A percentile compares a stretch with the other conserved stretches of the same genome.
Conservation (phyloP, 1,284 basidiomycete genomes). For the Agroathelia rolfsii region DNA sequence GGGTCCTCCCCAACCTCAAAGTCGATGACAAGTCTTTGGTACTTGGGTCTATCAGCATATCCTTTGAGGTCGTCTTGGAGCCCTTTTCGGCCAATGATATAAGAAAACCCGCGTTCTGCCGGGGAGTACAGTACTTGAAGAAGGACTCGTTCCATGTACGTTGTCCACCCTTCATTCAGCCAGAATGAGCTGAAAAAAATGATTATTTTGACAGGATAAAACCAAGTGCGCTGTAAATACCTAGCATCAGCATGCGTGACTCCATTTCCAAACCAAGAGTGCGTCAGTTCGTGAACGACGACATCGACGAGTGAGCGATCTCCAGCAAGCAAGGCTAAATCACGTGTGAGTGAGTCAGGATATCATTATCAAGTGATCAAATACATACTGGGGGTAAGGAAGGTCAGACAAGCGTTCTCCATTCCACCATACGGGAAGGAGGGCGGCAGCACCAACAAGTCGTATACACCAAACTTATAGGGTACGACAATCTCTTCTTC, state of each 20-base stretch:
- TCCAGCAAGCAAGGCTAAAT: conserved; percentile 74
- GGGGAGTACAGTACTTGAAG: conserved; percentile 68
- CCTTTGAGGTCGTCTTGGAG: conserved; percentile 64
- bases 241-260: no score
- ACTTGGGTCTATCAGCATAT: conserved; percentile 55
- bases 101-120: conserved; percentile 76
- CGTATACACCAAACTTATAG: conserved; percentile 87
- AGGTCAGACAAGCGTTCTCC: conserved; percentile 82
- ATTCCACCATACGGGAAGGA: conserved; percentile 91
- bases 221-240: no score
- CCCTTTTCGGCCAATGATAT: conserved; percentile 66
- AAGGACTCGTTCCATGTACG: conserved; percentile 85
- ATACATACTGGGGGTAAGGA: conserved; percentile 73
- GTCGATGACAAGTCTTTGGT: conserved; percentile 83
- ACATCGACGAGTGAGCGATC: conserved; percentile 84
- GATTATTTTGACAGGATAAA: no score
- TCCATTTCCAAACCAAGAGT: conserved; percentile 84
- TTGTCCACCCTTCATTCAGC: conserved; percentile 93
- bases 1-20: conserved; percentile 80
- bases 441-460: conserved; percentile 86
- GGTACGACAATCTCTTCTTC: conserved; percentile 61
- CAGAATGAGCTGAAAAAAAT: conserved; percentile 91
- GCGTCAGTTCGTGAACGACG: conserved; percentile 69
- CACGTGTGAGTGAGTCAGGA: no score
- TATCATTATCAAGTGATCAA: no score